Evolutionary conservation across 495 filamentous ascomycete genomes (phyloP), one percentile per base, ranked within the genome.

Genomic region (Delitschia confertaspora): DNA sequence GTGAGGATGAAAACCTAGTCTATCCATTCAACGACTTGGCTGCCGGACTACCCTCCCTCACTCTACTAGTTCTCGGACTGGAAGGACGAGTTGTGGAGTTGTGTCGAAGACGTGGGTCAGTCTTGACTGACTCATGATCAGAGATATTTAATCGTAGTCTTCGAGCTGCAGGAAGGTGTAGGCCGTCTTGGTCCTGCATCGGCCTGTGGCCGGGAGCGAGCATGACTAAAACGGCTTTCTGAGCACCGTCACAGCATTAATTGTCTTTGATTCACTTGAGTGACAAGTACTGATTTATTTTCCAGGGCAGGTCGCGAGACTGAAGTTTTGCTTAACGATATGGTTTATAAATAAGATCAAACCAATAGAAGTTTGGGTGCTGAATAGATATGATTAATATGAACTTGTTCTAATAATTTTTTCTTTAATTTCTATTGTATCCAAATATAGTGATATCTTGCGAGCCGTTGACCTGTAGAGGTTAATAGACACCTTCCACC

Each of bases 1-100:
- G 49, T 69, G 64, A 83, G 83, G 89, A 96, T 95, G 88, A 93
- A 48, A 77, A 83, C 75, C 70, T 38, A 88, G 88, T 86, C 80
- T 83, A 96, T 96, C 89, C 89, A 96, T 96, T 96, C 89, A 82
- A 93, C 76, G 85, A 95, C 73, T 75, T 67, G 51, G 68, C 62
- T 53, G 67, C 83, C 81, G 74, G 85, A 73, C 70, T 75, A 78
- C 76, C 73, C 79, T 85, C 73, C 76, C 80, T 59, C 71, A 93
- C 85, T 80, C 68, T 75, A 89, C 80, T 62, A 63, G 59, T 60
- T n/a, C 55, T 56, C 37, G 49, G 56, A n/a, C 60, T 64, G 70
- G 70, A 71, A 93, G 74, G 85, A 93, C 72, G 57, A 78, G 87
- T 91, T 86, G 87, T 93, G 85, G 82, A 91, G 84, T 78, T 75